Conservation (phyloP, 441 rosid genomes). For the Corymbia calophylla region DNA sequence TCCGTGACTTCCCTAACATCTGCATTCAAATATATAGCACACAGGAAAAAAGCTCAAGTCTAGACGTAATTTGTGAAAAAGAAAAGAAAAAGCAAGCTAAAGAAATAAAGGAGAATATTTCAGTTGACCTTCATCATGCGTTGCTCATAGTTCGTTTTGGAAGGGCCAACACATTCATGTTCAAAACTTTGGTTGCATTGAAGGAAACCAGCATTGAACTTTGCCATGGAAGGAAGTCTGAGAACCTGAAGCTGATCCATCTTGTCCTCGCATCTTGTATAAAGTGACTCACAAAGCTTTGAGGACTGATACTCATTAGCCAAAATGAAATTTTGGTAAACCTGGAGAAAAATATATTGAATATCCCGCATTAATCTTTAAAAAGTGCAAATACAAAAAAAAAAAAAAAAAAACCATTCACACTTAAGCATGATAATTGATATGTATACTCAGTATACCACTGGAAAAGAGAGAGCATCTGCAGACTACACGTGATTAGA, state of each 20-base stretch:
- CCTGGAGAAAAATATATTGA: constrained; percentile 24
- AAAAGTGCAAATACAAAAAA: not conserved
- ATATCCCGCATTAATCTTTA: not conserved
- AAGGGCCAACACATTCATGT: constrained; percentile 83
- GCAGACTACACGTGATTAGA: not conserved
- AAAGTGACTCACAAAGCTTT: constrained; percentile 79
- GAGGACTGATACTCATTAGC: constrained; percentile 80
- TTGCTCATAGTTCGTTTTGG: constrained; percentile 70
- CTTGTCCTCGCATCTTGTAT: constrained; percentile 80
- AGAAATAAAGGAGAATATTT: not conserved
- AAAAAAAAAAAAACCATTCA: not conserved
- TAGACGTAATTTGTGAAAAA: not conserved
- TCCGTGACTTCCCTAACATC: constrained; percentile 86
- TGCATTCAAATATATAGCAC: constrained; percentile 17
- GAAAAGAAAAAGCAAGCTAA: not conserved
- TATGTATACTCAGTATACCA: not conserved
- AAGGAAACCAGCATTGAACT: constrained; percentile 88
- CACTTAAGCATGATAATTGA: not conserved
- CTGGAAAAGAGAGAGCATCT: constrained; percentile 8
- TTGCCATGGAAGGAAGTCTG: constrained; percentile 98
- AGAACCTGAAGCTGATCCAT: constrained; percentile 99
- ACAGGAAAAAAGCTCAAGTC: not conserved
- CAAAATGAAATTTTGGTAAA: constrained; percentile 51
- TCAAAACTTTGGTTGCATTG: constrained; percentile 91
- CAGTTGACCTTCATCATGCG: constrained; percentile 78